These are phyloP conservation scores for Oryza officinalis DNA, from an alignment of 176 grass and related monocot species.

Conservation along the genomic window DNA sequence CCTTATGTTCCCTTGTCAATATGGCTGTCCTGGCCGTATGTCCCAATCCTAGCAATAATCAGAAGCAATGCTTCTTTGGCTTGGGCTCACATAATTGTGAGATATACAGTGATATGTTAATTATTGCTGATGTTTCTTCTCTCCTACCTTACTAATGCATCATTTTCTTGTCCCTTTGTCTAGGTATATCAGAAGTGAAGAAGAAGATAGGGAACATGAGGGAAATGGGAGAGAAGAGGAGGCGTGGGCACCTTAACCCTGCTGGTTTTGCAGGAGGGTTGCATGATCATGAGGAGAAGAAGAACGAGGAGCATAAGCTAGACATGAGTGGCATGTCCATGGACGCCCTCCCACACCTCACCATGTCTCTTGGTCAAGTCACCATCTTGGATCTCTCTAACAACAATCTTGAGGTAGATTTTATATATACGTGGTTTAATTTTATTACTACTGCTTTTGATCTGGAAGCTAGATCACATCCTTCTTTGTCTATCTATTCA, in stretches of 20 bases:
- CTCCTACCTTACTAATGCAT: not conserved
- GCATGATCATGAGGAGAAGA: constrained; percentile 48
- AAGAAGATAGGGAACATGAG: constrained; percentile 13
- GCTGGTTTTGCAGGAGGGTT: constrained; percentile 55
- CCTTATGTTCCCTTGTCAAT: constrained; percentile 22
- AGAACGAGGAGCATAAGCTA: constrained; percentile 46
- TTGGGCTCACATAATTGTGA: constrained; percentile 31
- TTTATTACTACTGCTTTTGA: constrained; percentile 6
- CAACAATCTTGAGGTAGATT: constrained; percentile 80
- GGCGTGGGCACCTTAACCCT: constrained; percentile 28
- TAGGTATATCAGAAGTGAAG: constrained; percentile 14
- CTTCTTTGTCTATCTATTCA: not conserved
- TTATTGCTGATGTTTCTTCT: constrained; percentile 11
- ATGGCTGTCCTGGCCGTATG: constrained; percentile 1
- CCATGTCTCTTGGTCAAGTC: constrained; percentile 61
- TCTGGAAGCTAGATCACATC: not conserved
- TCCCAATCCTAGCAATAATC: constrained; percentile 22
- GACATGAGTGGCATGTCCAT: constrained; percentile 82
- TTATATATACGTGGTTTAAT: not conserved
- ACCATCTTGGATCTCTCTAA: constrained; percentile 92
- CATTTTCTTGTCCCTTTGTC: not conserved
- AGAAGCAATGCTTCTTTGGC: not conserved
- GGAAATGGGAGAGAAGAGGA: constrained; percentile 56
- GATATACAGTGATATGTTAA: constrained; percentile 1
- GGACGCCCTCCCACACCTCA: constrained; percentile 72